Evolutionary conservation across 1,284 basidiomycete genomes (phyloP).

Genomic region (Moesziomyces globuligerus): DNA sequence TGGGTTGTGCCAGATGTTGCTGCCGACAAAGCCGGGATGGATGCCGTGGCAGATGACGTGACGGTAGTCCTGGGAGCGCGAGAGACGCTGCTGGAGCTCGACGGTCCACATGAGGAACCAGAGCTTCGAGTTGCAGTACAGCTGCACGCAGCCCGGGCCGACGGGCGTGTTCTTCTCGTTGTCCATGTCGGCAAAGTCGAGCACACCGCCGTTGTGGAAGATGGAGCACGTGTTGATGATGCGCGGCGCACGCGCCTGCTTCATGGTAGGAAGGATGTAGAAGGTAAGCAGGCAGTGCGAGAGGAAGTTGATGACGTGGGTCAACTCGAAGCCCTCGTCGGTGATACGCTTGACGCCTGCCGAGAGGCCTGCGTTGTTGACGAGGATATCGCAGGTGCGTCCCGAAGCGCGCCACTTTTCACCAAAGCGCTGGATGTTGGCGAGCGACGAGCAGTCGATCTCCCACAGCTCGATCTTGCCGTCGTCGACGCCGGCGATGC

Average conservation of each 20-base stretch:
- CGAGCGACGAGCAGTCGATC: conserved; percentile 51
- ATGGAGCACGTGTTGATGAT: conserved; percentile 57
- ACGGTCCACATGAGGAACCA: conserved; percentile 56
- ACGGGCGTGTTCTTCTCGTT: conserved; percentile 42
- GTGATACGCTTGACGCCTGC: conserved; percentile 27
- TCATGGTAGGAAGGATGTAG: conserved; percentile 49
- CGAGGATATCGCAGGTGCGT: conserved; percentile 40
- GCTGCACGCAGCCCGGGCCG: conserved; percentile 40
- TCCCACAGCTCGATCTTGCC: conserved; percentile 54
- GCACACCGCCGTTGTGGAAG: conserved; percentile 52
- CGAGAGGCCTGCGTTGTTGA: conserved; percentile 53
- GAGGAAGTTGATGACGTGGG: conserved; percentile 53
- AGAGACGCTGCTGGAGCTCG: conserved; percentile 54
- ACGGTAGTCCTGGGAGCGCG: conserved; percentile 41
- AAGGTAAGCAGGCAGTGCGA: conserved; percentile 53
- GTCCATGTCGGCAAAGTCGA: conserved; percentile 58
- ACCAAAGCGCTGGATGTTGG: conserved; percentile 41
- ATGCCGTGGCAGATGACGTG: conserved; percentile 56
- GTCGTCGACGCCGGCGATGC: conserved; percentile 6
- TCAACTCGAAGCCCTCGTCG: conserved; percentile 57
- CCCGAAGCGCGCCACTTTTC: conserved; percentile 35
- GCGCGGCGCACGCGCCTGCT: conserved; percentile 29
- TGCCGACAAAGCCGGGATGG: conserved; percentile 54
- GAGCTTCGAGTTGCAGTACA: conserved; percentile 57
- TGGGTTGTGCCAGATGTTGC: conserved; percentile 52